phyloP scores from a whole-genome alignment of 805 yeast genomes.

The Suhomyces tanzawaensis region DNA sequence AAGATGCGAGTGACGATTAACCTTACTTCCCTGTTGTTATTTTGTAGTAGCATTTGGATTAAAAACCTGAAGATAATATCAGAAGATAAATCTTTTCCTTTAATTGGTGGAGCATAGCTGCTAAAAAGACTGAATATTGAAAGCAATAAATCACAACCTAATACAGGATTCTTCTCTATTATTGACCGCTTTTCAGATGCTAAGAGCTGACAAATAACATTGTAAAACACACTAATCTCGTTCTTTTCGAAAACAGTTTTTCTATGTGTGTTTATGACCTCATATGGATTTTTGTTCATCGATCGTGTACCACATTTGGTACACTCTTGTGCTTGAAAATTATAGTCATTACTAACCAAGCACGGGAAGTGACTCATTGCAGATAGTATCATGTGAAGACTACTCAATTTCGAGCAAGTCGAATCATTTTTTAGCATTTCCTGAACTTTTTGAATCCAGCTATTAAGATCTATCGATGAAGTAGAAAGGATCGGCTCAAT shows the following conservation, averaged over 20 bases:
- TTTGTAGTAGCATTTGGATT: constrained; percentile 34
- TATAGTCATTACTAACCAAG: constrained; percentile 35
- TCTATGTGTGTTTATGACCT: constrained; percentile 21
- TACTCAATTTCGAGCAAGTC: not conserved
- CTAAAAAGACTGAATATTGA: constrained; percentile 49
- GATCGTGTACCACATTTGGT: constrained; percentile 34
- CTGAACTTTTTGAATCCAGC: not conserved
- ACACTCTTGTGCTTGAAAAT: constrained; percentile 32
- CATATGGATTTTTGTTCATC: constrained; percentile 22
- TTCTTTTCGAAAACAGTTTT: constrained; percentile 19
- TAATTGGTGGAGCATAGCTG: constrained; percentile 50
- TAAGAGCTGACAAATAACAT: constrained; percentile 20
- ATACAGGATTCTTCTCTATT: constrained; percentile 20
- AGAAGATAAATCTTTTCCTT: constrained; percentile 16
- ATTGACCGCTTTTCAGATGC: constrained; percentile 2
- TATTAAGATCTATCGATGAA: not conserved
- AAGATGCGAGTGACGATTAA: constrained; percentile 50
- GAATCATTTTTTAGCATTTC: not conserved
- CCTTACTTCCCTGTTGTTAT: constrained; percentile 53
- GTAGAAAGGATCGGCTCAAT: not conserved
- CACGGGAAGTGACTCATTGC: constrained; percentile 45
- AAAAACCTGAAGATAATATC: constrained; percentile 41
- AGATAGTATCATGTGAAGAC: constrained; percentile 23
- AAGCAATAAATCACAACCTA: constrained; percentile 44
- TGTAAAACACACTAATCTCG: constrained; percentile 24